Base-by-base conservation (phyloP, 1,284 basidiomycete species). In the Cryptococcus hybrid region DNA sequence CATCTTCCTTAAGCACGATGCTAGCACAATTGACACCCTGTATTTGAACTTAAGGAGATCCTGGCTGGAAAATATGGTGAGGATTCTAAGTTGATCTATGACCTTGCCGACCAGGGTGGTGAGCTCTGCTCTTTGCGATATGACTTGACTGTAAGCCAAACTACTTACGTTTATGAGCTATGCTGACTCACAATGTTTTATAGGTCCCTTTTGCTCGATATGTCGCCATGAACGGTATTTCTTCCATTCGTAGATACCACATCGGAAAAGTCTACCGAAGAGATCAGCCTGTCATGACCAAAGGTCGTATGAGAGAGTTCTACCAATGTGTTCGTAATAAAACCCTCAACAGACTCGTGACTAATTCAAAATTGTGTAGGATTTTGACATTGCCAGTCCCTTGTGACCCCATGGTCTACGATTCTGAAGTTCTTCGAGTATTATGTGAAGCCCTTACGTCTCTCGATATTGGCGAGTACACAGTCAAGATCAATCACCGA, bases 291-390 rank as follows among this genome's bases (percentile, higher is more conserved):
- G 94, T 95, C 58, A 94, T 99, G 89, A 89, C 88, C 54, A 99
- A 99, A 80, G 95, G 95, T 3, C 84, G 95, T 42, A 97, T 99
- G 92, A 85, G 95, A 62, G 95, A 99, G 80, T 99, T 99, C 75
- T 94, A 92, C 74, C 95, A 99, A 80, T 97, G 95, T 63, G 92
- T 94, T 67, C 69, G 87, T 82, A 24, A 43, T 5, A 15, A 7
- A 45, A 13, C 13, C 34, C n/a, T 24, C 34, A 11, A 12, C 45
- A 18, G 18, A 7, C 34, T 24, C 12, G 18, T 24, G 18, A 49
- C 61, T 67, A 50, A 68, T 38, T n/a, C 11, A 15, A 63, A 34
- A 12, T 35, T 35, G 9, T 47, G 18, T 40, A 86, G 92, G 95
- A 99, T 77, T 90, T 98, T 70, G 96, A 99, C 78, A 94, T 99